phyloP scores from a whole-genome alignment of 2,329 filamentous ascomycete genomes.

The Penicillium freii region DNA sequence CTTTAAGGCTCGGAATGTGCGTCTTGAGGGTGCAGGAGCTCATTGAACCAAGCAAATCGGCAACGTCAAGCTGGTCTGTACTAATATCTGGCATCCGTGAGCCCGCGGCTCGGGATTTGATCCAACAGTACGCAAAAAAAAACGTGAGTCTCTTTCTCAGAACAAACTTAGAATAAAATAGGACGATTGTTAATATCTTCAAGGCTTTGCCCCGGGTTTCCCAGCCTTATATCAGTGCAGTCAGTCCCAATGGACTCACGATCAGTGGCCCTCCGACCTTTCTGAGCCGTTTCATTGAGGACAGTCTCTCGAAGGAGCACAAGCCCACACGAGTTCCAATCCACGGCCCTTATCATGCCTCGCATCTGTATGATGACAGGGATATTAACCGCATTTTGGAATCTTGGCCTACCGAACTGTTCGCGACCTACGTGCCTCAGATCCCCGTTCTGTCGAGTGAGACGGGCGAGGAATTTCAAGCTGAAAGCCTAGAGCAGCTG shows the following conservation, averaged over 20 bases:
- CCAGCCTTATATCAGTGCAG: constrained; percentile 58
- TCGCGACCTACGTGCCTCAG: constrained; percentile 28
- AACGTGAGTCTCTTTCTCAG: constrained; percentile 24
- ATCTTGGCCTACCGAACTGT: constrained; percentile 31
- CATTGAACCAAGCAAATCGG: constrained; percentile 31
- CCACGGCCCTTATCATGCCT: constrained; percentile 59
- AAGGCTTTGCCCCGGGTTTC: constrained; percentile 50
- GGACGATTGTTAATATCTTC: background rate
- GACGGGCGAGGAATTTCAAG: constrained; percentile 33
- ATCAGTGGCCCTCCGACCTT: constrained; percentile 58
- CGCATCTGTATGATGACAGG: constrained; percentile 52
- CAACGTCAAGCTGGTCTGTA: constrained; percentile 42
- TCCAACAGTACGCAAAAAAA: constrained; percentile 23
- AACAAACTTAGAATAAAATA: background rate
- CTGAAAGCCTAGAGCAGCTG: constrained; percentile 32
- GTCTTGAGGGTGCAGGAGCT: constrained; percentile 39
- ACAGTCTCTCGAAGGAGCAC: constrained; percentile 48
- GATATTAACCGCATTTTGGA: constrained; percentile 54
- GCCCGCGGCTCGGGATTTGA: constrained; percentile 27
- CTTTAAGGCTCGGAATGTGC: constrained; percentile 46
- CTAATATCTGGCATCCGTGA: constrained; percentile 41
- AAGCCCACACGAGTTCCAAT: constrained; percentile 55
- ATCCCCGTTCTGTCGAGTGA: constrained; percentile 41
- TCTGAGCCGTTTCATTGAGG: constrained; percentile 53
- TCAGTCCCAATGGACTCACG: constrained; percentile 59